phyloP scores from a whole-genome alignment of 2,329 filamentous ascomycete species.

The Zymoseptoria brevis region DNA sequence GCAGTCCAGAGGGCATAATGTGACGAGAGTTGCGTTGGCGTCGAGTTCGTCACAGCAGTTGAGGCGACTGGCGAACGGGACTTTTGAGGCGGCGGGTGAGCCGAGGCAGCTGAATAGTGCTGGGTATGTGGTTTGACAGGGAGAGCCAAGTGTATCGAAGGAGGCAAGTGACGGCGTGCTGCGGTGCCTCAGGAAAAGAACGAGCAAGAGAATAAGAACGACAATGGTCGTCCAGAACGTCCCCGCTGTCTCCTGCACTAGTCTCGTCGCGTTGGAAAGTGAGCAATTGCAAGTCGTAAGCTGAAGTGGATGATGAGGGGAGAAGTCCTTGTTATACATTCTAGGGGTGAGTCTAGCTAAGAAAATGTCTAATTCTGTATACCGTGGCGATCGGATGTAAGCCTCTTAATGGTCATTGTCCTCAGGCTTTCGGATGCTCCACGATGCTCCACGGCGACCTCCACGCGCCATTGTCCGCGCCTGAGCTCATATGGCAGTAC shows the following conservation, averaged over 20 bases:
- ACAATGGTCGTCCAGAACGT: too few species aligned
- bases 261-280: too few species aligned
- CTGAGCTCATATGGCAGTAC: background rate
- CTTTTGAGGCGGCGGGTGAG: slow-evolving; percentile 71
- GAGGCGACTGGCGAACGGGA: slow-evolving; percentile 51
- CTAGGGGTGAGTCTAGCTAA: too few species aligned
- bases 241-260: too few species aligned
- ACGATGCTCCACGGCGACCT: background rate
- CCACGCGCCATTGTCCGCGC: background rate
- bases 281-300: too few species aligned
- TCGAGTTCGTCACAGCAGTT: slow-evolving; percentile 66
- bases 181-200: background rate
- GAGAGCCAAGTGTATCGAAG: background rate
- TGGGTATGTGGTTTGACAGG: slow-evolving; percentile 44
- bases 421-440: background rate
- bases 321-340: too few species aligned
- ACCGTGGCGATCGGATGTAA: background rate
- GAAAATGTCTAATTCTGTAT: too few species aligned
- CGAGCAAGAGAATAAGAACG: background rate
- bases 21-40: slow-evolving; percentile 58
- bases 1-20: slow-evolving; percentile 58
- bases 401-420: background rate
- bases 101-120: slow-evolving; percentile 65
- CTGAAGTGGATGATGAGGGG: too few species aligned
- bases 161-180: too few species aligned